A percentile compares a stretch with the other conserved stretches of the same genome.
Conservation (phyloP, 1,284 basidiomycete species). For the Pseudozyma pruni region DNA sequence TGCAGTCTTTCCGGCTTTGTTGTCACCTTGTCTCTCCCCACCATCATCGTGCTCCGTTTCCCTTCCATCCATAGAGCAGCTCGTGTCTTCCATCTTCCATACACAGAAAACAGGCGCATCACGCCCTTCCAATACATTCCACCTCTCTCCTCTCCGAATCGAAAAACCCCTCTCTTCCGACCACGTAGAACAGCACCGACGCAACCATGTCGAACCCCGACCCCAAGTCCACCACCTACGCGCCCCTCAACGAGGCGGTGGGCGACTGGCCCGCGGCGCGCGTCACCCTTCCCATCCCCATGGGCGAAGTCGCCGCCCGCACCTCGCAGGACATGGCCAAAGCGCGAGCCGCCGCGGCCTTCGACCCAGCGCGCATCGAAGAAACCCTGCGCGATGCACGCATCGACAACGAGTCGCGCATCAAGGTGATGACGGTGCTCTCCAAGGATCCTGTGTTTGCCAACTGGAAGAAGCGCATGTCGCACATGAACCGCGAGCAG, state of each 20-base stretch:
- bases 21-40: no score
- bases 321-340: slow-evolving; percentile 50
- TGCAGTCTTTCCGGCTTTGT: not conserved
- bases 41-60: not conserved
- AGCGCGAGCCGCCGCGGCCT: slow-evolving; percentile 45
- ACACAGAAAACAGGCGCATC: not conserved
- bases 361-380: slow-evolving; percentile 57
- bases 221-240: slow-evolving; percentile 41
- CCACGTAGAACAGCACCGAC: no score
- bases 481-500: slow-evolving; percentile 63
- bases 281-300: slow-evolving; percentile 59
- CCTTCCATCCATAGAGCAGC: not conserved
- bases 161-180: no score
- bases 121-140: no score
- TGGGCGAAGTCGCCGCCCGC: slow-evolving; percentile 52
- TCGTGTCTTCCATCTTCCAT: not conserved
- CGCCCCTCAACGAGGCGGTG: slow-evolving; percentile 37
- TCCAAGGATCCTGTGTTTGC: slow-evolving; percentile 56
- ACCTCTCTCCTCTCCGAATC: no score
- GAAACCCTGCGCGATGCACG: slow-evolving; percentile 56
- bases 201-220: slow-evolving; percentile 38
- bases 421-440: slow-evolving; percentile 48
- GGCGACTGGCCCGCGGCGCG: slow-evolving; percentile 35
- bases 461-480: slow-evolving; percentile 62
- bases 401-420: slow-evolving; percentile 57